Conservation (phyloP, 768 basidiomycete genomes). For the Auricularia sp. region DNA sequence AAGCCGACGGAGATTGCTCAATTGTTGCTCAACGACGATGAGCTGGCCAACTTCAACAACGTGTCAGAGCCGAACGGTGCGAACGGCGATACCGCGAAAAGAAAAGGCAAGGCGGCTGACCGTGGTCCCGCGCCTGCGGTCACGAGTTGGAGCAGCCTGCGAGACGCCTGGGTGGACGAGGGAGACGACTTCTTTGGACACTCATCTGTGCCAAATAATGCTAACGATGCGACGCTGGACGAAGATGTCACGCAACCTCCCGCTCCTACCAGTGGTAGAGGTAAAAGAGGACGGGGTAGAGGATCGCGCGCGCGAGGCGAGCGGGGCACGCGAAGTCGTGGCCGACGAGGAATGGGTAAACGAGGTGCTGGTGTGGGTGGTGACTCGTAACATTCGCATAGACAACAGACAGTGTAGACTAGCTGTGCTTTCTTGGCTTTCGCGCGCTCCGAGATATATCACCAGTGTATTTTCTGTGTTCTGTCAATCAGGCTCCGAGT, state of each 20-base stretch:
- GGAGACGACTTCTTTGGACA: conserved; percentile 82
- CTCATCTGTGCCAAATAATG: conserved; percentile 16
- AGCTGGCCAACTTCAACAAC: conserved; percentile 53
- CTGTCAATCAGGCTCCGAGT: not conserved
- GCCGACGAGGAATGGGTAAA: not conserved
- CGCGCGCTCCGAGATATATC: not conserved
- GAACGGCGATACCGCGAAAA: conserved; percentile 18
- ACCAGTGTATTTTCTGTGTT: not conserved
- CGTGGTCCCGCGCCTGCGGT: conserved; percentile 21
- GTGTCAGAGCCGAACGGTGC: conserved; percentile 18
- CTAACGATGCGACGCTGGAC: conserved; percentile 14
- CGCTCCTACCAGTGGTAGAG: conserved; percentile 15
- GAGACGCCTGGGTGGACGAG: conserved; percentile 78
- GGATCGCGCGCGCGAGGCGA: not conserved
- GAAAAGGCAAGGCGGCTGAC: conserved; percentile 10
- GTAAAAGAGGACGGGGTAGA: conserved; percentile 12
- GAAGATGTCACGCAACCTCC: conserved; percentile 21
- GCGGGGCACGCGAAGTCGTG: not conserved
- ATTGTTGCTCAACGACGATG: conserved; percentile 87
- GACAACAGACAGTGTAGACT: too few species aligned
- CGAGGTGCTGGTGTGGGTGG: not conserved
- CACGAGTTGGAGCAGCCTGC: conserved; percentile 25
- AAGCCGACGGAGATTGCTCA: conserved; percentile 97
- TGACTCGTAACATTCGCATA: too few species aligned
- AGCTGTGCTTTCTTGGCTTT: conserved; percentile 1